phyloP scores from a whole-genome alignment of 2,329 filamentous ascomycete genomes.

The Stenocarpella maydis region DNA sequence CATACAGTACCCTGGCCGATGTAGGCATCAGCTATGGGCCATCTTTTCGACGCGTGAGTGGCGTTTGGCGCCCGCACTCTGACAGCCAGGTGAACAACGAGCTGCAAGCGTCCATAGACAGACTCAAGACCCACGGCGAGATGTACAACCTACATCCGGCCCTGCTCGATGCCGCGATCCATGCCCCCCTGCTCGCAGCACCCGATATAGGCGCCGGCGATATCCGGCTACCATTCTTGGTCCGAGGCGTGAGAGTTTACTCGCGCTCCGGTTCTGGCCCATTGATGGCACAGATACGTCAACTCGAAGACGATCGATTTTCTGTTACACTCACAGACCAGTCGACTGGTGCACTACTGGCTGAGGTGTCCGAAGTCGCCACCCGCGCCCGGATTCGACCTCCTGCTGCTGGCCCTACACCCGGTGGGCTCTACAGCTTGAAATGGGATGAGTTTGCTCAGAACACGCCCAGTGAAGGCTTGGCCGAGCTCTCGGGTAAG shows the following conservation, averaged over 20 bases:
- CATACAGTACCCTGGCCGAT: not conserved
- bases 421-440: not conserved
- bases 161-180: slow-evolving; percentile 4
- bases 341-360: not conserved
- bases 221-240: not conserved
- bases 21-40: slow-evolving; percentile 4
- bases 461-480: not conserved
- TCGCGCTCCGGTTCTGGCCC: not conserved
- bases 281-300: not conserved
- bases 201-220: not conserved
- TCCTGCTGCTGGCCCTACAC: not conserved
- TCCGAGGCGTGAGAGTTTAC: not conserved
- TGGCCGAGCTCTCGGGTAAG: not conserved
- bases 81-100: not conserved
- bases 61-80: not conserved
- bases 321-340: not conserved
- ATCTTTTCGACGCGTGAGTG: not conserved
- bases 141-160: not conserved
- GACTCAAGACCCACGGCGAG: not conserved
- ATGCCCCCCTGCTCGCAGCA: not conserved
- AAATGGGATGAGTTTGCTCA: not conserved
- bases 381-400: not conserved
- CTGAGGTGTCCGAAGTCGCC: not conserved
- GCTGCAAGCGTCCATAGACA: not conserved
- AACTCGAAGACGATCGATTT: not conserved